These are phyloP conservation scores for Solanum chacoense DNA, from an alignment of 305 asterid species.

Conservation along the genomic window DNA sequence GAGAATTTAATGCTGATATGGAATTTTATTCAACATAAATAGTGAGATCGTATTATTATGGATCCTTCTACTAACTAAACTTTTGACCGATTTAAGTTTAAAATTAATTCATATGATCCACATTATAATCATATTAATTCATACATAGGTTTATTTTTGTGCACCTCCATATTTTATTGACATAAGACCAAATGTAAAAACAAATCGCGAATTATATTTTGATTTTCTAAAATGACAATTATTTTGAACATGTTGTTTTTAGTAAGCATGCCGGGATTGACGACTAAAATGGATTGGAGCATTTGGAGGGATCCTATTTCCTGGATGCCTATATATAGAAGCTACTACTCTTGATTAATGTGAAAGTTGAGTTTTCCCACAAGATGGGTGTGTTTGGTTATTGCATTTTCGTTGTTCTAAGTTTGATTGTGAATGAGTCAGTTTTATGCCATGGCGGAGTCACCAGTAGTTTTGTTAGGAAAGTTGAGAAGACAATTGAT, in stretches of 20 bases:
- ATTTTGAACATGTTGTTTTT: not conserved
- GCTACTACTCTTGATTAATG: not conserved
- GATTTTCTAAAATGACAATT: not conserved
- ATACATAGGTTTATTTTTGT: not conserved
- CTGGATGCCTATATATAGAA: not conserved
- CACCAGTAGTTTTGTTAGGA: conserved; percentile 9
- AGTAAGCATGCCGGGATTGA: not conserved
- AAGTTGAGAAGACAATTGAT: conserved; percentile 4
- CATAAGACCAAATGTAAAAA: not conserved
- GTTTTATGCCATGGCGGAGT: conserved; percentile 6
- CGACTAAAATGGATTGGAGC: not conserved
- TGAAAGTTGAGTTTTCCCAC: not conserved
- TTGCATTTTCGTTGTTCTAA: not conserved
- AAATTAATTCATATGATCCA: not conserved
- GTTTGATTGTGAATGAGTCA: conserved; percentile 1
- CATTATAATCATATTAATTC: not conserved
- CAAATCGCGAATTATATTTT: not conserved
- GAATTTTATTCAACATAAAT: not conserved
- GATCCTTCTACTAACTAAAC: not conserved
- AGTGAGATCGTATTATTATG: not conserved
- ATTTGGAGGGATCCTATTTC: not conserved
- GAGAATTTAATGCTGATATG: not conserved
- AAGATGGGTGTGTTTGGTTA: not conserved
- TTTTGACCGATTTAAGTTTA: not conserved
- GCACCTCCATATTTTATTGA: not conserved